These are phyloP conservation scores for Polychaeton citri DNA, from an alignment of 2,329 filamentous ascomycete species.

Conservation along the genomic window DNA sequence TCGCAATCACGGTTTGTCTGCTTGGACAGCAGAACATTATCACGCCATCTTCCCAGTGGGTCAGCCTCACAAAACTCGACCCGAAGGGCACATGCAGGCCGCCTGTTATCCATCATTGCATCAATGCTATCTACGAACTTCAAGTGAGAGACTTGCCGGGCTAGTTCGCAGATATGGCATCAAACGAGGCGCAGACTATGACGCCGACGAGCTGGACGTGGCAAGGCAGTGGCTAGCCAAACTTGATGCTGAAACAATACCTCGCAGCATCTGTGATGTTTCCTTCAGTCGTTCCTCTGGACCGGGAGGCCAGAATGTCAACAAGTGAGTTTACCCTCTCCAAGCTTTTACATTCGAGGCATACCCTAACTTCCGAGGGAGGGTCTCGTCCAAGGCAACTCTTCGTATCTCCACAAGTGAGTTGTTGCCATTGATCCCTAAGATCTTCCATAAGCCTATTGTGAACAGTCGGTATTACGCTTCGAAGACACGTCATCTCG, in stretches of 20 bases:
- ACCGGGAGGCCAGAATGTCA: slow-evolving; percentile 55
- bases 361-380: slow-evolving; percentile 22
- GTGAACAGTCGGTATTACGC: slow-evolving; percentile 43
- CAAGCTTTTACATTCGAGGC: background rate
- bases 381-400: slow-evolving; percentile 56
- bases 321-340: slow-evolving; percentile 41
- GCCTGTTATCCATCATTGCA: too few relatives aligned
- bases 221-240: slow-evolving; percentile 37
- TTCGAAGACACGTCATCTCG: slow-evolving; percentile 37
- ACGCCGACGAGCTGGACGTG: slow-evolving; percentile 5
- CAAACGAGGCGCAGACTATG: background rate
- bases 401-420: slow-evolving; percentile 40
- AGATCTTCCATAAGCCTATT: slow-evolving; percentile 38
- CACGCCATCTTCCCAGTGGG: too few relatives aligned
- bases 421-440: slow-evolving; percentile 42
- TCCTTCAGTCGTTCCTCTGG: slow-evolving; percentile 52
- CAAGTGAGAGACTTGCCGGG: too few relatives aligned
- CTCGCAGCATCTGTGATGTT: slow-evolving; percentile 42
- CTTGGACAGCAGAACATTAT: too few relatives aligned
- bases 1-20: too few relatives aligned
- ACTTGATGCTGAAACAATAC: slow-evolving; percentile 41
- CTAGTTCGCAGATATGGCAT: too few relatives aligned
- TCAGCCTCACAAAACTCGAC: too few relatives aligned
- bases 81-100: too few relatives aligned
- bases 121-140: too few relatives aligned